Base-by-base conservation (phyloP, 2,329 filamentous ascomycete species). In the Apiospora arundinis region DNA sequence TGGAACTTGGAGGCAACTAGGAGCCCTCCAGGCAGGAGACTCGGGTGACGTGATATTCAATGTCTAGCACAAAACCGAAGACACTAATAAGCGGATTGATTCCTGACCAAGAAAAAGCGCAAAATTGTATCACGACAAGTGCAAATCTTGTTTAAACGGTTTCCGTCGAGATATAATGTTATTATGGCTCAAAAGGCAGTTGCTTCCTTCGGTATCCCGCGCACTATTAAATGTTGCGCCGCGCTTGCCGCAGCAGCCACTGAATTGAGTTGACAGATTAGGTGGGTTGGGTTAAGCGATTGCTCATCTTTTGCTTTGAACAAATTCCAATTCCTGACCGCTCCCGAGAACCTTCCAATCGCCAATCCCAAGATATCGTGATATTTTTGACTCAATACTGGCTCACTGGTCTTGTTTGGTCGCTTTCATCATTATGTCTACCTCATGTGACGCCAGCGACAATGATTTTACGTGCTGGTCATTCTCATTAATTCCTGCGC, bases 201-300 rank as follows among this genome's bases (percentile, higher is more conserved):
- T 23, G 48, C n/a, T 5, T 52, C 23, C 8, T 37, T 32, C 28
- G 42, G 16, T 45, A 14, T 60, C 5, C 28, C 52, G 28, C 7
- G 18, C 37, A 16, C 25, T 60, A 9, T n/a, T 28, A 21, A 60
- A 60, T 7, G 28, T 60, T 60, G 37, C 28, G 52, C 52, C 52
- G 52, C 52, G 28, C 52, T 60, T 60, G 52, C 28, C 52, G 52
- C 52, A 60, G 52, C 52, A 60, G 28, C 49, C 49, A 25, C 14
- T 52, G 12, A 16, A 14, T 32, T 32, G 23, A 52, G 14, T 52
- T 52, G 49, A 6, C 49, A 37, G 25, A 28, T 32, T 60, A n/a
- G 52, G 28, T 37, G 28, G 52, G 52, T 63, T 40, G 40, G 56
- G 56, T n/a, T 40, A 63, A 28, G 56, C 11, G 28, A 37, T 6